A percentile compares a stretch with the other conserved stretches of the same genome.
Evolutionary conservation across 1,139 yeast species (phyloP).

Genomic region (Tardiomyces blankii): DNA sequence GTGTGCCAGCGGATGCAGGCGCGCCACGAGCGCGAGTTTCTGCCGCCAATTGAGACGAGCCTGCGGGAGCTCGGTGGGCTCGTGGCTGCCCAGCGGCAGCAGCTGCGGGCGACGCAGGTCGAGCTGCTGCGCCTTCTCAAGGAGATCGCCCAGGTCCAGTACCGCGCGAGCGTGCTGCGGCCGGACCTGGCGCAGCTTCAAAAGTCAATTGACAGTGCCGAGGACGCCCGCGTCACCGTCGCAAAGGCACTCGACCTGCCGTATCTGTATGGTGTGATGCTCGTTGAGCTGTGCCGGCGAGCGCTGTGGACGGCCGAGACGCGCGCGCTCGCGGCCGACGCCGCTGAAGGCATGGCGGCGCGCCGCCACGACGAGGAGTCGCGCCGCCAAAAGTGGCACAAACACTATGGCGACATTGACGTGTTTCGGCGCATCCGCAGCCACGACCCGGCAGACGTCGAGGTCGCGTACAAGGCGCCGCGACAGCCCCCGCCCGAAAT

Average conservation of each 20-base stretch:
- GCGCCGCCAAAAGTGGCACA: conserved; percentile 52
- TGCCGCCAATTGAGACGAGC: conserved; percentile 14
- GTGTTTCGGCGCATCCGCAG: conserved; percentile 4
- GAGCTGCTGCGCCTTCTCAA: conserved; percentile 11
- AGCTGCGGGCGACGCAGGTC: not conserved
- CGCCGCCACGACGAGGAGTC: conserved; percentile 48
- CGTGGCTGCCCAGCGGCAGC: not conserved
- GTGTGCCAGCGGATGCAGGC: not conserved
- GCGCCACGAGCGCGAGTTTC: conserved; percentile 17
- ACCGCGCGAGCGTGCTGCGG: conserved; percentile 19
- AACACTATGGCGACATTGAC: conserved; percentile 37
- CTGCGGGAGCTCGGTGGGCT: conserved; percentile 15
- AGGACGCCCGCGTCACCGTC: conserved; percentile 33
- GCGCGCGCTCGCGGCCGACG: conserved; percentile 37
- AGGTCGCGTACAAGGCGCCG: not conserved
- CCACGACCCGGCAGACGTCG: conserved; percentile 1
- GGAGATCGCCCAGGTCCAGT: conserved; percentile 22
- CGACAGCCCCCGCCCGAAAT: not conserved
- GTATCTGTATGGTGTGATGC: conserved; percentile 61
- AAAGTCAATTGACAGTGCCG: conserved; percentile 27
- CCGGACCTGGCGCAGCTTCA: conserved; percentile 22
- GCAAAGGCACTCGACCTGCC: conserved; percentile 65
- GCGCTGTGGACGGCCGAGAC: conserved; percentile 54
- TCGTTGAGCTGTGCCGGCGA: conserved; percentile 62
- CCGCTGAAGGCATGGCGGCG: conserved; percentile 49